Conservation (phyloP, 345 rosid species). For the Melastoma malabathricum region DNA sequence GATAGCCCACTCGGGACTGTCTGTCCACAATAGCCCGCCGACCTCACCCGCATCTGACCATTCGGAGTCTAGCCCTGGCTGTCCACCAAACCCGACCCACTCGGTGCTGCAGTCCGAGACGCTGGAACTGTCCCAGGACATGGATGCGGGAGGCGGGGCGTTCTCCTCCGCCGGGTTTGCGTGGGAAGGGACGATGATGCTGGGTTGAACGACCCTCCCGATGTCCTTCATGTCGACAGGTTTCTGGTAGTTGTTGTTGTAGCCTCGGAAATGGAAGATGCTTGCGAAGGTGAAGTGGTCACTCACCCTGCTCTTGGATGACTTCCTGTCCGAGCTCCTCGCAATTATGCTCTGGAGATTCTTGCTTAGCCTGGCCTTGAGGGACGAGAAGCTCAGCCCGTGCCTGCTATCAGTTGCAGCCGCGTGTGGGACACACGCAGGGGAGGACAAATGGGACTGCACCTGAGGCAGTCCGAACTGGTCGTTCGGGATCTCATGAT, state of each 20-base stretch:
- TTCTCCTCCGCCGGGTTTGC: conserved; percentile 1
- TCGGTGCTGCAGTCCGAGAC: conserved; percentile 45
- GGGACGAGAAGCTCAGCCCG: conserved; percentile 40
- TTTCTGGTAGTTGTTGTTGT: conserved; percentile 17
- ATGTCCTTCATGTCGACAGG: conserved; percentile 29
- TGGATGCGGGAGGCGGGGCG: background rate
- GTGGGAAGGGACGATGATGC: conserved; percentile 37
- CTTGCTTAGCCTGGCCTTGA: conserved; percentile 54
- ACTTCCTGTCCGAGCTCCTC: conserved; percentile 26
- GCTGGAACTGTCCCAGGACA: conserved; percentile 43
- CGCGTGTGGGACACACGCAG: too few relatives aligned
- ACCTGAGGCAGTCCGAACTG: too few relatives aligned
- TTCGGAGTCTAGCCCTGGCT: conserved; percentile 38
- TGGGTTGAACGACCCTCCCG: conserved; percentile 51
- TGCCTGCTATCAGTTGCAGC: conserved; percentile 4
- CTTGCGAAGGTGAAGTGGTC: conserved; percentile 57
- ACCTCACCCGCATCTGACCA: conserved; percentile 39
- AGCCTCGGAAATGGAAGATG: conserved; percentile 34
- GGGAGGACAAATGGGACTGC: too few relatives aligned
- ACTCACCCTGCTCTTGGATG: conserved; percentile 46
- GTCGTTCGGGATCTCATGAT: too few relatives aligned
- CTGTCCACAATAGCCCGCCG: conserved; percentile 24
- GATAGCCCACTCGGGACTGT: conserved; percentile 27
- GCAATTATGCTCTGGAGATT: conserved; percentile 49
- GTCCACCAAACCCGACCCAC: conserved; percentile 31